Base-by-base conservation (phyloP, 2,329 filamentous ascomycete genomes). In the Fusarium sp. region DNA sequence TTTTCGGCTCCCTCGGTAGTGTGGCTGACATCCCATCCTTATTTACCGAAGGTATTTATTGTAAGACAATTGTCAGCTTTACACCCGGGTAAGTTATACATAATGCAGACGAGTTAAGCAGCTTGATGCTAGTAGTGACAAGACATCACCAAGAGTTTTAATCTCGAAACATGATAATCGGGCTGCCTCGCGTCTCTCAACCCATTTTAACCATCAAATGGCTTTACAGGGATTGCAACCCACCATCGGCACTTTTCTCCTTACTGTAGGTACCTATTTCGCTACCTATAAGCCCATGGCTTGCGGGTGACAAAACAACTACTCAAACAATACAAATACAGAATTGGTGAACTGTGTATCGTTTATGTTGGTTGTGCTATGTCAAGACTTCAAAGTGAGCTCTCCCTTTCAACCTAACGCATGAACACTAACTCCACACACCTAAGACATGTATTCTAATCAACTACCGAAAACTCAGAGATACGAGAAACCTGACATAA, bases 1-100 rank as follows among this genome's bases (percentile, higher is more conserved):
- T 73, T 74, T 54, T 58, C 23, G 35, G 35, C 20, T 53, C 41
- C 23, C 42, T 56, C 50, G 47, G 11, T 52, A 44, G 15, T 64
- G 65, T 72, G 64, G 55, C 66, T 50, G n/a, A 35, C 7, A 5
- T 16, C 18, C 31, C 23, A 23, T 33, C 28, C 39, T 29, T 29
- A 16, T 21, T 18, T 46, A n/a, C n/a, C n/a, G n/a, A n/a, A n/a
- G n/a, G n/a, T n/a, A 4, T 44, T 29, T 6, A 15, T 35, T 29
- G 31, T 38, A 15, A 21, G 20, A 23, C 29, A 35, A n/a, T 31
- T n/a, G n/a, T 20, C 18, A 55, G 49, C 33, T 21, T 21, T 41
- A n/a, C 23, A 11, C 16, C n/a, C 16, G n/a, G 15, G 15, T 16
- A 6, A 8, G 8, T 18, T 35, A 8, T 9, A 35, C 16, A 35